A percentile compares a stretch with the other conserved stretches of the same genome.
phyloP scores from a whole-genome alignment of 345 rosid genomes.

The Turritis glabra region DNA sequence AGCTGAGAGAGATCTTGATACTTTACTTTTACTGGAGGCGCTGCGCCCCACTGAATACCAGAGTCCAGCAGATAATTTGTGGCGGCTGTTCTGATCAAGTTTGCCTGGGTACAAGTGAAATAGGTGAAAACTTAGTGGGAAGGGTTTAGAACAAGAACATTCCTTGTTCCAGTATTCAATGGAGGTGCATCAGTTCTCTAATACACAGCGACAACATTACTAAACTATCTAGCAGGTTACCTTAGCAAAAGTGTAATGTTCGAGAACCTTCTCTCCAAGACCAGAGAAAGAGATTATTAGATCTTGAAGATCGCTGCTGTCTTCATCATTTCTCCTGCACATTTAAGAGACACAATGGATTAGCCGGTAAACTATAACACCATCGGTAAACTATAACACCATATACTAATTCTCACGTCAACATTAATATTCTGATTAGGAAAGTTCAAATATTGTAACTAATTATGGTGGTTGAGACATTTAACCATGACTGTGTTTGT shows the following conservation, averaged over 20 bases:
- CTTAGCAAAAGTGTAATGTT: constrained; percentile 91
- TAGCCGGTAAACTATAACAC: background rate
- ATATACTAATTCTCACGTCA: background rate
- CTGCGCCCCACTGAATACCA: constrained; percentile 93
- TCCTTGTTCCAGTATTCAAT: background rate
- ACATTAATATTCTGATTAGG: background rate
- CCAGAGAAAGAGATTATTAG: constrained; percentile 72
- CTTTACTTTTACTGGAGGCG: constrained; percentile 85
- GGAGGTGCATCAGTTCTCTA: constrained; percentile 2
- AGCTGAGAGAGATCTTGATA: background rate
- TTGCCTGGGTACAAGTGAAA: constrained; percentile 50
- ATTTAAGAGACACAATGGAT: background rate
- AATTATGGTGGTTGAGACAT: background rate
- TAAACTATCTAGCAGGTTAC: constrained; percentile 38
- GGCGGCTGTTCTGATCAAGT: constrained; percentile 85
- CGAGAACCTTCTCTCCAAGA: constrained; percentile 90
- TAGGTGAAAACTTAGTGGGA: background rate
- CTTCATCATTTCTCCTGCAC: constrained; percentile 69
- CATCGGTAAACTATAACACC: background rate
- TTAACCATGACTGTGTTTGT: background rate
- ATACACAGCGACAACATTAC: background rate
- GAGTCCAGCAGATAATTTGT: constrained; percentile 75
- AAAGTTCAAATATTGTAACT: background rate
- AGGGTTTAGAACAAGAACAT: background rate
- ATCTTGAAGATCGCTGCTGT: constrained; percentile 71